Base-by-base conservation (phyloP, 352 stramenopile species). In the Phytophthora multivora region DNA sequence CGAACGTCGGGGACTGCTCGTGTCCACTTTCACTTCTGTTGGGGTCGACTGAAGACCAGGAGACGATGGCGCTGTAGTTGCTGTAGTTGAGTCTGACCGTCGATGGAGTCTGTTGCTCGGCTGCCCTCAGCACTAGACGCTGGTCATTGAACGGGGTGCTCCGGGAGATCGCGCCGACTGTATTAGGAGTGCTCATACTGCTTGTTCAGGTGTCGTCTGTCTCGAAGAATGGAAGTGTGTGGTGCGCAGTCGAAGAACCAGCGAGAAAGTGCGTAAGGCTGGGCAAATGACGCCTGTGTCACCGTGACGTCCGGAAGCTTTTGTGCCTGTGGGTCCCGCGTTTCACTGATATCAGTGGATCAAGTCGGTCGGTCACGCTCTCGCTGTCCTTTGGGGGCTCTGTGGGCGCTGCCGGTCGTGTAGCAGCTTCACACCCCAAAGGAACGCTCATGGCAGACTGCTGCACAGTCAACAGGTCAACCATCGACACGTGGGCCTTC, bases 401-500 rank as follows among this genome's bases (percentile, higher is more conserved):
- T 4, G 35, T 41, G 31, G 28, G n/a, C 15, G 21, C 39, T 38
- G 36, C 3, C 23, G 41, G 31, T 10, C 41, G 47, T 16, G 35
- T 40, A n/a, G 39, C 26, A 16, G 68, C 58, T 49, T 75, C 63
- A 18, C 46, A 65, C 23, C 66, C 70, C 11, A 72, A 43, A 3
- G 63, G 51, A 2, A 69, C 6, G 18, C 63, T 75, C 26, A 77
- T 58, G 4, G 69, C 51, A 2, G 67, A 75, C 47, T 68, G 59
- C 54, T 79, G 66, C 10, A 79, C 64, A 10, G 50, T 50, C 40
- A 79, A 23, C 8, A 70, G 45, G 13, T 65, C 54, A n/a, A n/a
- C n/a, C 18, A 76, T 71, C 26, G 9, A 4, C 16, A 52, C 26
- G 18, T 57, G 46, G 19, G 16, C 6, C 26, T 49, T 58, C 2